Evolutionary conservation across 2,329 filamentous ascomycete genomes (phyloP), one percentile per base, ranked within the genome.

Genomic region (Exophiala spinifera): DNA sequence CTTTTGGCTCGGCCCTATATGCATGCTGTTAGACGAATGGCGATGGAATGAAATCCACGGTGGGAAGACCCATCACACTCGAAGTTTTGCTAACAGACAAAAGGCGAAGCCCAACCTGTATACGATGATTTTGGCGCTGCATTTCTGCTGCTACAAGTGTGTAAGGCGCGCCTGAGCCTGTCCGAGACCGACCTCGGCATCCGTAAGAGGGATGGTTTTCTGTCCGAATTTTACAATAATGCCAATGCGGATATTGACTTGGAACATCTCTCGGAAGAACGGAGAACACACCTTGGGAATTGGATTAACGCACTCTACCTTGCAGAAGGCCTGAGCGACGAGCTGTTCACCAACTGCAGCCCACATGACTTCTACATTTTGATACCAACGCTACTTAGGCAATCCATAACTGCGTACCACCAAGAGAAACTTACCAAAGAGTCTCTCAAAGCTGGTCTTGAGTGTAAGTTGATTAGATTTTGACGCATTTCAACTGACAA

Each of bases 111-210:
- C 49, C 83, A 85, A 61, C 82, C 82, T 0, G 76, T 84, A 2
- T 86, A 86, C 59, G 83, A 86, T 60, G 83, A 86, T 60, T 86
- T 85, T 56, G 81, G 81, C 1, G 79, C 81, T 13, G 77, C 85
- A 19, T 69, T 86, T 11, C 72, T 86, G 1, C 71, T 86, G 36
- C 72, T 84, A 3, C 70, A 84, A 37, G 77, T 79, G 0, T 78
- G 82, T 53, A 76, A 80, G 25, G 75, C 82, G 63, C 81, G 83
- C 42, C 84, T 83, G 58, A 74, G 78, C 47, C 65, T 85, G 42
- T 72, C 66, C 31, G 71, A 70, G 40, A 69, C 74, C 19, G 81
- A 85, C 15, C 67, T 85, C 14, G 81, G 80, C 1, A 73, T 83
- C 11, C 67, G 69, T 1, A 69, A 65, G 25, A 70, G 70, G 21